Percentiles rank a stretch among this genome's conserved stretches.
Conservation (phyloP, 345 rosid species). For the Lepidium didymum region DNA sequence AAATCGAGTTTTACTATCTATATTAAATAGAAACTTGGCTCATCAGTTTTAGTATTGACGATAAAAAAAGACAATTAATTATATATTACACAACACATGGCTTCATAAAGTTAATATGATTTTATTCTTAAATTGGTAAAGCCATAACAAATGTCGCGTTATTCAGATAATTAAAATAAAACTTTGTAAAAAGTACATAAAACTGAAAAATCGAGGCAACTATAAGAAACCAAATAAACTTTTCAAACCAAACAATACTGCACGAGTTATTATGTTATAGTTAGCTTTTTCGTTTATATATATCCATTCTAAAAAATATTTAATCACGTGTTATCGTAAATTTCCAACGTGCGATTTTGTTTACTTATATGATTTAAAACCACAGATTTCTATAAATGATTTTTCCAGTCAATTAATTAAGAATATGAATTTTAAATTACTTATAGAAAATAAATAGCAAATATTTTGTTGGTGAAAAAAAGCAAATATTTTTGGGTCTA, state of each 20-base stretch:
- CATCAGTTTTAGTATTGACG: no score
- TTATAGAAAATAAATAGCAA: no score
- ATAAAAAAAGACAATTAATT: conserved; percentile 22
- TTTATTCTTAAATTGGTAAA: conserved; percentile 16
- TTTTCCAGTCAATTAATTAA: no score
- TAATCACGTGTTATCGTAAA: not conserved
- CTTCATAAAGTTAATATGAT: conserved; percentile 1
- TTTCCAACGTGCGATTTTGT: not conserved
- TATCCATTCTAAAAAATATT: not conserved
- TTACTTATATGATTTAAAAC: not conserved
- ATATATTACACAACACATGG: conserved; percentile 22
- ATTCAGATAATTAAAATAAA: not conserved
- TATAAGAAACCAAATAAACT: conserved; percentile 2
- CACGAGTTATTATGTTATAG: not conserved
- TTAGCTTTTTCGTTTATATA: not conserved
- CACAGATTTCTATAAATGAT: not conserved
- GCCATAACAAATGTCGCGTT: conserved; percentile 20
- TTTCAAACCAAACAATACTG: conserved; percentile 4
- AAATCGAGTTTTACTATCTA: no score
- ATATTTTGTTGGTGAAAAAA: no score
- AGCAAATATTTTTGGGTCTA: not conserved
- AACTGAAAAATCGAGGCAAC: conserved; percentile 19
- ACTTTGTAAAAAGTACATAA: conserved; percentile 11
- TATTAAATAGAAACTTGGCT: no score
- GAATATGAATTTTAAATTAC: no score